Evolutionary conservation across 169 alveolate genomes (phyloP).

Genomic region (Plasmodium ovale): DNA sequence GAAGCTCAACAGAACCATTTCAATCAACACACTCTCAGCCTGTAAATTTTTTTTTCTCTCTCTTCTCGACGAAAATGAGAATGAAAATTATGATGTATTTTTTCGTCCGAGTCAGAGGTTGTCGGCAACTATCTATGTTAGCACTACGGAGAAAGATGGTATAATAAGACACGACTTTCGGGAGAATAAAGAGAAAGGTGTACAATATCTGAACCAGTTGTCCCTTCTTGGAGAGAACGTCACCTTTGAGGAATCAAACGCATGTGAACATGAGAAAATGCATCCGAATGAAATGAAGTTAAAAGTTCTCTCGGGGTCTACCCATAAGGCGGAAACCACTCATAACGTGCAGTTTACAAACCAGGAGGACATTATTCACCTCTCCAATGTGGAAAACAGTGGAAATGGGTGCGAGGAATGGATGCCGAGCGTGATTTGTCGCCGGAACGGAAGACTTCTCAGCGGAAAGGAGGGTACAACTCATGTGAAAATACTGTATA

Average conservation of each 20-base stretch:
- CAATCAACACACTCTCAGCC: slow-evolving; percentile 19
- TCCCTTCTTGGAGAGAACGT: neutral
- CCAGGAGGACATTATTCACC: too few species aligned
- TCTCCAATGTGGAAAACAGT: neutral
- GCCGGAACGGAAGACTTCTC: neutral
- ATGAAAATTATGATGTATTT: neutral
- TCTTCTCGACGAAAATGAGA: slow-evolving; percentile 37
- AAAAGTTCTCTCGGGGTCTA: neutral
- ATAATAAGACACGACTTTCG: neutral
- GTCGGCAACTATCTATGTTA: neutral
- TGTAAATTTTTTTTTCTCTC: slow-evolving; percentile 67
- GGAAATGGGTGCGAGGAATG: neutral
- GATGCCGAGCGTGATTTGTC: too few species aligned
- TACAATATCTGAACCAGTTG: neutral
- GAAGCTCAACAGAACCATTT: slow-evolving; percentile 14
- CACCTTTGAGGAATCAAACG: neutral
- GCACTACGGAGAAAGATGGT: neutral
- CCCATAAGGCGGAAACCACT: neutral
- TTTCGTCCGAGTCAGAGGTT: neutral
- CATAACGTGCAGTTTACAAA: neutral
- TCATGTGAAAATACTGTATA: neutral
- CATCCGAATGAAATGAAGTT: neutral
- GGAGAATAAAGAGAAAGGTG: neutral
- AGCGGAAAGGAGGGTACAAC: neutral
- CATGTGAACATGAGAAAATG: neutral